Percentiles rank a stretch among this genome's conserved stretches.
phyloP scores from a whole-genome alignment of 2,329 filamentous ascomycete genomes.

The Colletotrichum cuscutae region DNA sequence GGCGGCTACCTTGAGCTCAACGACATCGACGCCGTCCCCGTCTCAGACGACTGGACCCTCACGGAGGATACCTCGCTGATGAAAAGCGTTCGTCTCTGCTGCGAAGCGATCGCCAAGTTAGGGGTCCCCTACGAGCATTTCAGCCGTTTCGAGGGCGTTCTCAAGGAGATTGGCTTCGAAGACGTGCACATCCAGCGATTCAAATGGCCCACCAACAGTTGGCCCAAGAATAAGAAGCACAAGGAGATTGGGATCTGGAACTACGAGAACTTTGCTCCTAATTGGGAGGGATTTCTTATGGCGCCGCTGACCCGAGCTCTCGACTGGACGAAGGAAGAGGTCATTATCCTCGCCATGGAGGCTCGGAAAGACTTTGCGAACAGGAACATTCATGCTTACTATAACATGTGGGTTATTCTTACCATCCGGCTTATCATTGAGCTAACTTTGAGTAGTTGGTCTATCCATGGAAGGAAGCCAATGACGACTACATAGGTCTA shows the following conservation, averaged over 20 bases:
- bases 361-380: constrained; percentile 46
- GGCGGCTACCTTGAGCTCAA: constrained; percentile 56
- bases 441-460: constrained; percentile 1
- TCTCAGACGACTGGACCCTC: constrained; percentile 26
- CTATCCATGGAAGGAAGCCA: constrained; percentile 15
- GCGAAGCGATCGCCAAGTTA: neutral
- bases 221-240: constrained; percentile 43
- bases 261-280: constrained; percentile 32
- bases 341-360: constrained; percentile 45
- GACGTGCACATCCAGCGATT: constrained; percentile 41
- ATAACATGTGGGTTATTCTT: constrained; percentile 40
- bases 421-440: neutral
- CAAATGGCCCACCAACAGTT: constrained; percentile 44
- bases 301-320: constrained; percentile 48
- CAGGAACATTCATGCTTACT: constrained; percentile 48
- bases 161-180: constrained; percentile 42
- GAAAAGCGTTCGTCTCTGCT: neutral
- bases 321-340: constrained; percentile 46
- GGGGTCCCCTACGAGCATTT: neutral
- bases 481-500: no score
- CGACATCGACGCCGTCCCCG: constrained; percentile 50
- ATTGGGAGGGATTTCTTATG: constrained; percentile 46
- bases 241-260: constrained; percentile 43
- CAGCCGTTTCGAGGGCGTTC: neutral
- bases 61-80: neutral